A percentile compares a stretch with the other conserved stretches of the same genome.
These are phyloP conservation scores for Pythium plurisporium DNA, from an alignment of 352 stramenopile species.

Conservation along the genomic window DNA sequence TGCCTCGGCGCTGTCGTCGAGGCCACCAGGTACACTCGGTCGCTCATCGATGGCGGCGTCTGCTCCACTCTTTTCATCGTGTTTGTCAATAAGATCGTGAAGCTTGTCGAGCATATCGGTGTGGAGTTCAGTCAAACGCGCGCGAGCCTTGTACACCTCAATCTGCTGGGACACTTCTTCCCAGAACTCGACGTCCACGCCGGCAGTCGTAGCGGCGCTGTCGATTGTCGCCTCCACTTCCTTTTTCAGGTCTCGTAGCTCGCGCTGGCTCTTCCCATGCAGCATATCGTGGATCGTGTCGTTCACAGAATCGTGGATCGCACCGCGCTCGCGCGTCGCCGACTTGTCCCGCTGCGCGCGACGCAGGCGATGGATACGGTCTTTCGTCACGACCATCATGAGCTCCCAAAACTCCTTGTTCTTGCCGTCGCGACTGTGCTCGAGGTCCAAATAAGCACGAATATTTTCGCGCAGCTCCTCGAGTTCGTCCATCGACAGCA, in stretches of 20 bases:
- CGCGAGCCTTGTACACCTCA: conserved; percentile 88
- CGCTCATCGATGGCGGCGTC: conserved; percentile 25
- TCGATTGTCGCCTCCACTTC: conserved; percentile 72
- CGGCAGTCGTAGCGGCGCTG: conserved; percentile 41
- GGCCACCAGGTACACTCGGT: not conserved
- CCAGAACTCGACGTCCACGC: conserved; percentile 94
- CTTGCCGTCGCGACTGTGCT: conserved; percentile 40
- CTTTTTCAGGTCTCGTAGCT: conserved; percentile 42
- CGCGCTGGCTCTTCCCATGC: conserved; percentile 56
- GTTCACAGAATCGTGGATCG: conserved; percentile 84
- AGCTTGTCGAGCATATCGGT: conserved; percentile 93
- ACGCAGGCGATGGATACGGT: conserved; percentile 59
- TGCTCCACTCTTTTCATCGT: conserved; percentile 48
- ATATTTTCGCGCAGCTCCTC: conserved; percentile 87
- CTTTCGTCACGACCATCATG: conserved; percentile 72
- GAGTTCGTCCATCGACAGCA: conserved; percentile 78
- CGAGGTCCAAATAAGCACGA: conserved; percentile 88
- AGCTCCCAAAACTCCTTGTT: conserved; percentile 87
- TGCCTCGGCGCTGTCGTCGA: conserved; percentile 63
- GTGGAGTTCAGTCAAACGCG: conserved; percentile 87
- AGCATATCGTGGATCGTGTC: conserved; percentile 90
- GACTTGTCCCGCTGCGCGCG: conserved; percentile 56
- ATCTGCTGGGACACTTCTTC: conserved; percentile 91
- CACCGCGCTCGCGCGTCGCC: conserved; percentile 52
- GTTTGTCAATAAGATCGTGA: conserved; percentile 86